phyloP scores from a whole-genome alignment of 1,284 basidiomycete genomes.

The Cryptococcus sp. region DNA sequence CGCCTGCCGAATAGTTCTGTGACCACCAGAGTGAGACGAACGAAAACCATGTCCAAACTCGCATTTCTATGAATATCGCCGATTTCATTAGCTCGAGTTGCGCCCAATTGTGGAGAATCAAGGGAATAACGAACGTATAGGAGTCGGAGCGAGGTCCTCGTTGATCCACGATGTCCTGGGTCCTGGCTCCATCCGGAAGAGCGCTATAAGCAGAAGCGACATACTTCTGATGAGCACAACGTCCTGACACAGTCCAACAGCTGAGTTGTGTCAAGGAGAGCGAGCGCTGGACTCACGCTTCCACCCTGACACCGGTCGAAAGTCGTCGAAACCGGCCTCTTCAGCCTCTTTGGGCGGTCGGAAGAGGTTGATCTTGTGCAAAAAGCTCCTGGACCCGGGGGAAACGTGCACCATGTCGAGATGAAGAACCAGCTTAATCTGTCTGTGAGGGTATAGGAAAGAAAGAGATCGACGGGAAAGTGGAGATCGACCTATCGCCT shows the following conservation, averaged over 20 bases:
- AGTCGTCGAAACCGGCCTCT: constrained; percentile 4
- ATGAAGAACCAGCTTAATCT: too few species aligned
- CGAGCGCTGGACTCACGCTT: constrained; percentile 1
- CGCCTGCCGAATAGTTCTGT: constrained; percentile 10
- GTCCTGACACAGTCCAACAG: too few species aligned
- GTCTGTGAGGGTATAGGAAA: too few species aligned
- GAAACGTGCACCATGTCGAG: background rate
- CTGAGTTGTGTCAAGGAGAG: too few species aligned
- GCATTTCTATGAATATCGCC: constrained; percentile 1
- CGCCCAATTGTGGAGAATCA: background rate
- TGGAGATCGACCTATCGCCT: too few species aligned
- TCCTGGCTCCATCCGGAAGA: constrained; percentile 14
- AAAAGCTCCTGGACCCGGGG: background rate
- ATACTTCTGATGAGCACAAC: too few species aligned
- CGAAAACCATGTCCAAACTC: constrained; percentile 16
- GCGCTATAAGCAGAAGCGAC: background rate
- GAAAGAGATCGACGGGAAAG: too few species aligned
- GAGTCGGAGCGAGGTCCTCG: constrained; percentile 11
- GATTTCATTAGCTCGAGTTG: background rate
- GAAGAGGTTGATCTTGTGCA: constrained; percentile 6
- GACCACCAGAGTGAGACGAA: constrained; percentile 17
- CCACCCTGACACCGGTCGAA: constrained; percentile 4
- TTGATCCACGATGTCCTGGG: constrained; percentile 13
- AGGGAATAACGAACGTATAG: background rate
- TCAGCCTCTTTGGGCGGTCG: constrained; percentile 6